Evolutionary conservation across 2,329 filamentous ascomycete species (phyloP).

Genomic region (Ceratocystis colombiana): DNA sequence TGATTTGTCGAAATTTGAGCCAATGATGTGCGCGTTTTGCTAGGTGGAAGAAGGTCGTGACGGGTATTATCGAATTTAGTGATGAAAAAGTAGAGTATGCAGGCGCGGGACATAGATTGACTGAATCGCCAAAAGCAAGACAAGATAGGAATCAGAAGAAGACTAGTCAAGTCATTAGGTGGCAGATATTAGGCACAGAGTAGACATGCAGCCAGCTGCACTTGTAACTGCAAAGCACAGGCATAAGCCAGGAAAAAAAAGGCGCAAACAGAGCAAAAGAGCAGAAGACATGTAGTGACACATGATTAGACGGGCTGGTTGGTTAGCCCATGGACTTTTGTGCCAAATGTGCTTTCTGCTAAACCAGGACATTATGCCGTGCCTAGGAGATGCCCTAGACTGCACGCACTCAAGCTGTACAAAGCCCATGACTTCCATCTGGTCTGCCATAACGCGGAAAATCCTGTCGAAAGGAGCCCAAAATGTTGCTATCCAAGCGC

Average conservation of each 20-base stretch:
- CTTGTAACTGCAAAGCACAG: not conserved
- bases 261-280: constrained; percentile 3
- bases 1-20: constrained; percentile 2
- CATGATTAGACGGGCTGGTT: constrained; percentile 9
- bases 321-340: constrained; percentile 8
- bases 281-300: constrained; percentile 2
- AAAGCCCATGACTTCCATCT: not conserved
- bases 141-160: not conserved
- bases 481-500: constrained; percentile 3
- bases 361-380: constrained; percentile 5
- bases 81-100: not conserved
- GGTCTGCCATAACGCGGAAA: not conserved
- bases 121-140: not conserved
- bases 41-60: not conserved
- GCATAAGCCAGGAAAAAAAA: not conserved
- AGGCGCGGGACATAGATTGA: not conserved
- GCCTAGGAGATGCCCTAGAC: not conserved
- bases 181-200: constrained; percentile 1
- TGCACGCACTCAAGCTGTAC: not conserved
- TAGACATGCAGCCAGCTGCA: not conserved
- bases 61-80: constrained; percentile 8
- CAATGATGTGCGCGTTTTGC: not conserved
- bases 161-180: not conserved
- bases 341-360: not conserved
- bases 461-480: not conserved